These are phyloP conservation scores for Xylogone sp. DNA, from an alignment of 2,329 filamentous ascomycete species.

Conservation along the genomic window DNA sequence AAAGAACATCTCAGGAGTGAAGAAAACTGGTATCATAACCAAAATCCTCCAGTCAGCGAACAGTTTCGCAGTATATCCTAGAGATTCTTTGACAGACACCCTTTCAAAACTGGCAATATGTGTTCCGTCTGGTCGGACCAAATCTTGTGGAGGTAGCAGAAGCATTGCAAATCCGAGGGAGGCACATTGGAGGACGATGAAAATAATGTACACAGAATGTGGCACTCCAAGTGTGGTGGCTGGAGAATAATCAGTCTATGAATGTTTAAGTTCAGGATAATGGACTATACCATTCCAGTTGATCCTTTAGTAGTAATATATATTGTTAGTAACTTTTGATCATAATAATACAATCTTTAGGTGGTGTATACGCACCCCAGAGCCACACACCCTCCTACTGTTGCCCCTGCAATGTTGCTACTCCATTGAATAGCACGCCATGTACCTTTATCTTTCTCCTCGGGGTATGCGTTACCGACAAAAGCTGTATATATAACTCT, in stretches of 20 bases:
- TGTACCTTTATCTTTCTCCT: slow-evolving; percentile 4
- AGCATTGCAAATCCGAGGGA: slow-evolving; percentile 2
- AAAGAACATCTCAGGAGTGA: slow-evolving; percentile 1
- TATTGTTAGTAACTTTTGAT: not conserved
- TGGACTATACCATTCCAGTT: not conserved
- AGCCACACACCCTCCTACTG: not conserved
- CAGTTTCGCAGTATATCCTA: not conserved
- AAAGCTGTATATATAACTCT: slow-evolving; percentile 1
- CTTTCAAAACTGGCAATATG: slow-evolving; percentile 1
- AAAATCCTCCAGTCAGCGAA: slow-evolving; percentile 3
- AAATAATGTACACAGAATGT: slow-evolving; percentile 4
- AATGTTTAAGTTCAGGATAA: not conserved
- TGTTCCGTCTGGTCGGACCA: not conserved
- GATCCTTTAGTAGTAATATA: not conserved
- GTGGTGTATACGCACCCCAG: slow-evolving; percentile 1
- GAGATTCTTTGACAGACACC: not conserved
- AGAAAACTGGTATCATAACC: not conserved
- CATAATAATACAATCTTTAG: not conserved
- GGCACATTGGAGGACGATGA: slow-evolving; percentile 1
- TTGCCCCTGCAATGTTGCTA: not conserved
- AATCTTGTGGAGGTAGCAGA: not conserved
- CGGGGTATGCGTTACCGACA: slow-evolving; percentile 1
- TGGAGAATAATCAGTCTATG: not conserved
- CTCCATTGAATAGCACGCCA: slow-evolving; percentile 1
- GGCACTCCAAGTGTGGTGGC: slow-evolving; percentile 1